Conservation (phyloP, 352 stramenopile species). For the Pythium dissotocum region DNA sequence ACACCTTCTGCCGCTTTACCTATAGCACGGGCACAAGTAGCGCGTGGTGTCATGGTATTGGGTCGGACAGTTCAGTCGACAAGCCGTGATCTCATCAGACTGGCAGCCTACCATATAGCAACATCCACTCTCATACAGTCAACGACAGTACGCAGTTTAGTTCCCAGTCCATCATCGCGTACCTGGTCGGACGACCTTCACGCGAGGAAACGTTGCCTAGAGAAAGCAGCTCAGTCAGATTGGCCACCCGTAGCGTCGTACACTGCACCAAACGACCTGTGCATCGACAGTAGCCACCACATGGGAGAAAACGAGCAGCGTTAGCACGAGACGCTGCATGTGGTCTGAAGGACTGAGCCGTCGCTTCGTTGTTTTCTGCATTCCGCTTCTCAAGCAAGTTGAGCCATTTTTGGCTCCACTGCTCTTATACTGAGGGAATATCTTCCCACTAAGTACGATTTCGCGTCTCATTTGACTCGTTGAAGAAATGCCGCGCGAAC, state of each 20-base stretch:
- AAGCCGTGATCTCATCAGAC: constrained; percentile 45
- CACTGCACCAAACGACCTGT: neutral
- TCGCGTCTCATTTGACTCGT: neutral
- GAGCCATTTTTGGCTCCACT: neutral
- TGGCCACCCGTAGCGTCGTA: neutral
- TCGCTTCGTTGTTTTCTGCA: neutral
- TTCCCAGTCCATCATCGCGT: neutral
- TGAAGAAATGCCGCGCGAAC: constrained; percentile 72
- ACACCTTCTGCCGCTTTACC: constrained; percentile 25
- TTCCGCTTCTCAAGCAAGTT: neutral
- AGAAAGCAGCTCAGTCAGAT: too few relatives aligned
- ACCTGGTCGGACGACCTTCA: constrained; percentile 10
- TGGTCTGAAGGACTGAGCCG: neutral
- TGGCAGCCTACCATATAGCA: constrained; percentile 37
- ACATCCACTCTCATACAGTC: neutral
- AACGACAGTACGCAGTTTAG: neutral
- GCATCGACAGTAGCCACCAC: neutral
- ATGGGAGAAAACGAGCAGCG: neutral
- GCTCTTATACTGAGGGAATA: neutral
- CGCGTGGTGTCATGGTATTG: constrained; percentile 61
- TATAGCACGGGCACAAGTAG: constrained; percentile 76
- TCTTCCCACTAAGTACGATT: neutral
- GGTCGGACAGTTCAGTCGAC: constrained; percentile 45
- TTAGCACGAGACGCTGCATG: neutral
- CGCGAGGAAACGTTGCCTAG: constrained; percentile 15